Base-by-base conservation (phyloP, 768 basidiomycete species). In the Guyanaporus albipodus region DNA sequence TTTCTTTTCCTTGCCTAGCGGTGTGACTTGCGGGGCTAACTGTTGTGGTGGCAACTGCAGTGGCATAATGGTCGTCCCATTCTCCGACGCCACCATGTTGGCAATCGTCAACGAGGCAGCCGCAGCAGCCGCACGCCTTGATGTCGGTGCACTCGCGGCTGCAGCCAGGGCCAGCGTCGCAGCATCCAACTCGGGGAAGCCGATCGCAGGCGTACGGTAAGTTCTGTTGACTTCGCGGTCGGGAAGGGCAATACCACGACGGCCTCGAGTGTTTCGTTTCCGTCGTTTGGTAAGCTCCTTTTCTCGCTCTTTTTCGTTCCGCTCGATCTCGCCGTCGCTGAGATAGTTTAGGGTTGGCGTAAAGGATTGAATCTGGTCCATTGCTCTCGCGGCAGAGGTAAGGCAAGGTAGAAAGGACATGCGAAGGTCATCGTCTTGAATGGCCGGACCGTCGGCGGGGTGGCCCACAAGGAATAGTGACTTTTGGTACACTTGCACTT, bases 161-260 rank as follows among this genome's bases (percentile, higher is more conserved):
- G 75, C 78, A 2, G 79, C 82, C 7, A 81, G 64, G 1, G 87
- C 86, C 33, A 87, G 70, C 0, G 81, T 81, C 8, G 85, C 79
- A 42, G 87, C 69, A 57, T 87, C 85, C 46, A 85, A 70, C 59
- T 85, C 88, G 4, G 85, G 91, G 75, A 85, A 90, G 22, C 87
- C 88, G 44, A 89, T 80, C 7, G 86, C 88, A 8, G 91, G 85
- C 0, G 94, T 94, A 28, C 96, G 84, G 68, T 86, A 88, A 6
- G 96, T 98, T 66, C 91, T 77, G 62, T 88, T 78, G 2, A 91
- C 87, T 49, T 99, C 95, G 35, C 95, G 83, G 62, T 99, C 96
- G 0, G 96, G 94, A 21, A 98, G 71, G 4, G 80, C 80, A 47
- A 92, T 75, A 12, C 91, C 91, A 24, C 88, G 73, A 44, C 87